Conservation (phyloP, 345 rosid species). For the Citrus glauca region DNA sequence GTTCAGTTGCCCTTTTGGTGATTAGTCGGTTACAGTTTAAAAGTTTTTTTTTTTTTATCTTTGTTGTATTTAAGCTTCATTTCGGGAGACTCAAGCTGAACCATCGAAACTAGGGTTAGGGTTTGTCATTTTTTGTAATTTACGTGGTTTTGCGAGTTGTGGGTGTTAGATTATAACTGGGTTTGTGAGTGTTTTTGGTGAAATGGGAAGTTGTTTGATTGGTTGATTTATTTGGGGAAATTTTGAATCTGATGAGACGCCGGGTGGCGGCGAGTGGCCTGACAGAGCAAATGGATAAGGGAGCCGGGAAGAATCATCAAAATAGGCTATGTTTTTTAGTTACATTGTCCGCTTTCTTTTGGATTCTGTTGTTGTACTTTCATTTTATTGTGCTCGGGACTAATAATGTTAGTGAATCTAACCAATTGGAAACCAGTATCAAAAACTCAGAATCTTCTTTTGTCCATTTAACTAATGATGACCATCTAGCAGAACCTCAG, state of each 20-base stretch:
- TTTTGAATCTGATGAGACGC: constrained; percentile 54
- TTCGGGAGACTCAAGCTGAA: not conserved
- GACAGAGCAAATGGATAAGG: constrained; percentile 55
- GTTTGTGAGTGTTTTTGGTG: constrained; percentile 8
- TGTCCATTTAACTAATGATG: constrained; percentile 16
- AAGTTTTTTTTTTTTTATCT: not conserved
- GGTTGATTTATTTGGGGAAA: not conserved
- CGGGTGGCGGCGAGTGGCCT: constrained; percentile 41
- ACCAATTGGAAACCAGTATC: constrained; percentile 27
- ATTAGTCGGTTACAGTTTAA: not conserved
- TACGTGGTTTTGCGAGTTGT: not conserved
- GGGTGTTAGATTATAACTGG: not conserved
- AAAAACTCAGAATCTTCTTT: constrained; percentile 22
- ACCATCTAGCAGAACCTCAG: constrained; percentile 2
- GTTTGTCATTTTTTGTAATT: not conserved
- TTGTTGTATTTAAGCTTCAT: not conserved
- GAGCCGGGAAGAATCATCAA: constrained; percentile 47
- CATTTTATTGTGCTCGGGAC: constrained; percentile 57
- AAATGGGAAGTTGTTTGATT: constrained; percentile 5
- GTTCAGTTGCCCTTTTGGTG: not conserved
- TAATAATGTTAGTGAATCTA: constrained; percentile 29
- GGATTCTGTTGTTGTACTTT: constrained; percentile 64
- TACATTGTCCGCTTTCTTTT: constrained; percentile 50
- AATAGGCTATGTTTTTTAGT: constrained; percentile 53
- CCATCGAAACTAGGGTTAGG: not conserved